Evolutionary conservation across 2,329 filamentous ascomycete species (phyloP).

Genomic region (Alternaria sp.): DNA sequence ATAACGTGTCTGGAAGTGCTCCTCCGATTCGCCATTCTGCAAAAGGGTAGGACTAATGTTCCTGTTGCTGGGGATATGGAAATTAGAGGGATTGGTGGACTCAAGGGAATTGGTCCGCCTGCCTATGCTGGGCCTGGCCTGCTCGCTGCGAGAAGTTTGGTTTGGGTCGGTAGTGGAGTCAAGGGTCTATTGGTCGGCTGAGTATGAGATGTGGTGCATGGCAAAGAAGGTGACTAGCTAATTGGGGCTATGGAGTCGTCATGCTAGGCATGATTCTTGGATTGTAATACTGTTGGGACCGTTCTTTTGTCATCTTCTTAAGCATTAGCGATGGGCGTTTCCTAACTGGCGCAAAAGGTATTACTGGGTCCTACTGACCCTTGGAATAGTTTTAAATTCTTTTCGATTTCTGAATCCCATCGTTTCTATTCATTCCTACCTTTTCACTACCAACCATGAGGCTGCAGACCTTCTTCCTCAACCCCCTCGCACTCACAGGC

Average conservation of each 20-base stretch:
- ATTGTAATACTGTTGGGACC: background rate
- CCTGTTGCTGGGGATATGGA: conserved; percentile 5
- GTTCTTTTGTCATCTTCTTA: background rate
- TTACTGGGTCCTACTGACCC: background rate
- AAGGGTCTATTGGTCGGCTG: conserved; percentile 24
- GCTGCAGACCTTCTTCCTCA: background rate
- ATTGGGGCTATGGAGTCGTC: background rate
- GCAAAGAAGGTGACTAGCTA: background rate
- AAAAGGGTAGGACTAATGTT: conserved; percentile 33
- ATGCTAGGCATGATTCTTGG: background rate
- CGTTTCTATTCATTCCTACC: background rate
- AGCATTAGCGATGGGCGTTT: conserved; percentile 2
- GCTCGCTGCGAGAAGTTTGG: conserved; percentile 33
- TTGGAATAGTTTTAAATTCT: background rate
- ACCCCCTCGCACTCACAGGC: background rate
- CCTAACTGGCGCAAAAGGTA: background rate
- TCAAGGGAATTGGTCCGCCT: conserved; percentile 20
- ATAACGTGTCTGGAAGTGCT: conserved; percentile 92
- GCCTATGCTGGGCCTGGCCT: conserved; percentile 41
- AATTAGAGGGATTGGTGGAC: conserved; percentile 1
- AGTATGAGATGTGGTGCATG: background rate
- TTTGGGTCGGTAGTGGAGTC: conserved; percentile 35
- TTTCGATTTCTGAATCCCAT: background rate
- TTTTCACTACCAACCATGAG: background rate
- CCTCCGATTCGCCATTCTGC: conserved; percentile 71